Evolutionary conservation across 805 yeast genomes (phyloP), one percentile per base, ranked within the genome.

Genomic region (Candida insectorum): DNA sequence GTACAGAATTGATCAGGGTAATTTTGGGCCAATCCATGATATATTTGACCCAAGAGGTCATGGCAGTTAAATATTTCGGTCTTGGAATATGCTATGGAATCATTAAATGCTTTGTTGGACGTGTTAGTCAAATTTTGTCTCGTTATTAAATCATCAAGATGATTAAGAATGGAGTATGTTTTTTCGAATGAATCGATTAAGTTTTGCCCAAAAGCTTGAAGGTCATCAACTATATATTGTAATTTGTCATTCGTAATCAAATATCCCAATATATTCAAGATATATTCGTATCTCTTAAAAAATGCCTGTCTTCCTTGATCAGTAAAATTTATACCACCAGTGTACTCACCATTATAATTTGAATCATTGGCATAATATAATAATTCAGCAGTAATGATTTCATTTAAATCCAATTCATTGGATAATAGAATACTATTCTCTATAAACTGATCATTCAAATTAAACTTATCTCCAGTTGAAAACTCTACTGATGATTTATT

Each of bases 291-390:
- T 46, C 97, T 72, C 33, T 75, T 61, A 49, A 79, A 85, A 54
- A 75, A 87, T 7, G 77, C 69, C 5, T 83, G 73, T 38, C 78
- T 73, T 1, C 93, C 95, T 14, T 73, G 65, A 44, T 82, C 88
- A 6, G 69, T 41, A 19, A 75, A 52, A 2, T 68, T 60, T 0
- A 69, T 61, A 1, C 83, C 82, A 16, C 73, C 62, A 60, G 60
- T 47, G 50, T 58, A 39, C 48, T 54, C 82, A 16, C 73, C 62
- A 60, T 60, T 47, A 49, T 58, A 39, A 48, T 54, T 33, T 47
- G 61, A 16, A 54, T 39, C 42, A 13, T 61, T 49, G 3, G 87
- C 72, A 39, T 58, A 54, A 31, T 62, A 72, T 2, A 89, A 65
- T 17, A 85, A 51, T 49, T 87, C 85, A 1, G 94, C 93, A 2